Percentiles rank a stretch among this genome's conserved stretches.
These are phyloP conservation scores for Borovskyia barvae DNA, from an alignment of 208 protist genomes.

Conservation along the genomic window DNA sequence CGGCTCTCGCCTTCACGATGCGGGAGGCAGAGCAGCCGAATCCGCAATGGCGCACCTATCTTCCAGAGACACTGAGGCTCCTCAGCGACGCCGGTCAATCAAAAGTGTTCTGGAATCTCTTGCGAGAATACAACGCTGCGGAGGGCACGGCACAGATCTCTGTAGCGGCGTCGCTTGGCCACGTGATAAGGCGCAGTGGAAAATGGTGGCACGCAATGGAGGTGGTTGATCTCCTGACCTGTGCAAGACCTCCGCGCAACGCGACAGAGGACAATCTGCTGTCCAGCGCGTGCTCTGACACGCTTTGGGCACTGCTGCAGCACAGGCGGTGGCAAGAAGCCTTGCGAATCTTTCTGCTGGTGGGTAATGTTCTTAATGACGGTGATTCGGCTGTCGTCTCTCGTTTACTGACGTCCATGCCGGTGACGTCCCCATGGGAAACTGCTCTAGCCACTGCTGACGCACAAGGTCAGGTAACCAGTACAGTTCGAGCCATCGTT, in stretches of 20 bases:
- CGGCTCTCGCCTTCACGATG: constrained; percentile 37
- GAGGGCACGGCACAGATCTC: constrained; percentile 23
- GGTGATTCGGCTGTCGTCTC: constrained; percentile 31
- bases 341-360: constrained; percentile 32
- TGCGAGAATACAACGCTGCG: constrained; percentile 42
- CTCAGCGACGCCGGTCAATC: constrained; percentile 72
- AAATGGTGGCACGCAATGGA: constrained; percentile 66
- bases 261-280: constrained; percentile 46
- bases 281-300: constrained; percentile 51
- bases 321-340: constrained; percentile 61
- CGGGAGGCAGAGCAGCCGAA: constrained; percentile 17
- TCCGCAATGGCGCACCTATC: constrained; percentile 41
- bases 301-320: constrained; percentile 47
- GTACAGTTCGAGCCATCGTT: not conserved
- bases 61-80: constrained; percentile 64
- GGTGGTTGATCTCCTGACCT: constrained; percentile 62
- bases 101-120: constrained; percentile 42
- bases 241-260: constrained; percentile 28
- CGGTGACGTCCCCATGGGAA: constrained; percentile 44
- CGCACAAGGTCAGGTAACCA: not conserved
- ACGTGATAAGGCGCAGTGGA: constrained; percentile 37
- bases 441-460: constrained; percentile 16
- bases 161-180: constrained; percentile 62
- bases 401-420: constrained; percentile 44
- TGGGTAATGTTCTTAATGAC: constrained; percentile 35